Evolutionary conservation across 2,329 filamentous ascomycete genomes (phyloP).

Genomic region (Nemania sp.): DNA sequence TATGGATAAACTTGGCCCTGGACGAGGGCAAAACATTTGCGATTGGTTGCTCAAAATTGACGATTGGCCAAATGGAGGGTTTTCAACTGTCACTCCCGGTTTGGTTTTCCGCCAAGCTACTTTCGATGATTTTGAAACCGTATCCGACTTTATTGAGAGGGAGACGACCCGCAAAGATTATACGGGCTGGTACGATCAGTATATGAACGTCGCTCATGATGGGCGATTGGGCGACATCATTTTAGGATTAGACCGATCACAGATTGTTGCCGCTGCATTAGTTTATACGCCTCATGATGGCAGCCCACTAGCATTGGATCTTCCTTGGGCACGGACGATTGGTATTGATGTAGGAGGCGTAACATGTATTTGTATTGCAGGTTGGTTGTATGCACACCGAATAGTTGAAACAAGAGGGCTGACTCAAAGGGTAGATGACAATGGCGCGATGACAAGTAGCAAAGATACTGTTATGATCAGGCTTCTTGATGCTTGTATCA

Average conservation of each 20-base stretch:
- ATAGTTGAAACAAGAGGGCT: slow-evolving; percentile 28
- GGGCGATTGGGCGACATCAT: slow-evolving; percentile 65
- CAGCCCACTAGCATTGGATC: slow-evolving; percentile 61
- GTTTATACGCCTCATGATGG: slow-evolving; percentile 63
- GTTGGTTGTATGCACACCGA: slow-evolving; percentile 54
- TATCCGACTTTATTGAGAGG: slow-evolving; percentile 63
- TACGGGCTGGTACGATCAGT: slow-evolving; percentile 71
- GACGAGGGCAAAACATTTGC: slow-evolving; percentile 62
- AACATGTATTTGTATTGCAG: slow-evolving; percentile 70
- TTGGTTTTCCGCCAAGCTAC: slow-evolving; percentile 61
- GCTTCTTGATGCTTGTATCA: slow-evolving; percentile 65
- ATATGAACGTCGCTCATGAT: slow-evolving; percentile 62
- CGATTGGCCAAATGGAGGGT: slow-evolving; percentile 59
- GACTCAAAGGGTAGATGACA: slow-evolving; percentile 55
- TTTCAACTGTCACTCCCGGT: slow-evolving; percentile 54
- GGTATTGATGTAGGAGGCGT: slow-evolving; percentile 66
- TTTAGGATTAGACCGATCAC: slow-evolving; percentile 62
- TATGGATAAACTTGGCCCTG: slow-evolving; percentile 58
- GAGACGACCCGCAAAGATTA: slow-evolving; percentile 60
- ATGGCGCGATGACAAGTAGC: slow-evolving; percentile 57
- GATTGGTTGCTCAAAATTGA: slow-evolving; percentile 67
- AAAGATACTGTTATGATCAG: slow-evolving; percentile 65
- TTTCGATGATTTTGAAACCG: slow-evolving; percentile 58
- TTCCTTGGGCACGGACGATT: slow-evolving; percentile 67
- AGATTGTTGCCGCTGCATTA: slow-evolving; percentile 65